phyloP scores from a whole-genome alignment of 2,329 filamentous ascomycete species.

The Nemania bipapillata region DNA sequence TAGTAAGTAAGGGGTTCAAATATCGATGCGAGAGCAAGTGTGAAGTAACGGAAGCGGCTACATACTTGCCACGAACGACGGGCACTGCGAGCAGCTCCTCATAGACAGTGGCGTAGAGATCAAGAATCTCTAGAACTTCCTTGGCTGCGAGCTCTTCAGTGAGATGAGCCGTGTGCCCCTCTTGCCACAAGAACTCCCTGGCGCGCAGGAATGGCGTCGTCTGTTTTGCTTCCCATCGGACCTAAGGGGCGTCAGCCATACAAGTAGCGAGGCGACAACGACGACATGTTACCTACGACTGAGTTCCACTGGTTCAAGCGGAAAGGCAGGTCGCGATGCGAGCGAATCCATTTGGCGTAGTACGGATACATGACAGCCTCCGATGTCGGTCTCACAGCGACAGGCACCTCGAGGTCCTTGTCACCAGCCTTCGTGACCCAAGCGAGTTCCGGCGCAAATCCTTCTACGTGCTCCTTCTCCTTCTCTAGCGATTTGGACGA shows the following conservation, averaged over 20 bases:
- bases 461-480: slow-evolving; percentile 52
- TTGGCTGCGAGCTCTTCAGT: slow-evolving; percentile 82
- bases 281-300: slow-evolving; percentile 9
- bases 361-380: slow-evolving; percentile 61
- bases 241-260: slow-evolving; percentile 41
- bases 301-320: slow-evolving; percentile 63
- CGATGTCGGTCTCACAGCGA: slow-evolving; percentile 74
- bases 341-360: slow-evolving; percentile 73
- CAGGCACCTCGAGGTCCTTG: slow-evolving; percentile 85
- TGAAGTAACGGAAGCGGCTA: neutral
- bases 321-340: slow-evolving; percentile 91
- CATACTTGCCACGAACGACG: slow-evolving; percentile 79
- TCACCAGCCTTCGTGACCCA: slow-evolving; percentile 92
- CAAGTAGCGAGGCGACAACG: neutral
- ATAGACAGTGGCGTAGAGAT: slow-evolving; percentile 91
- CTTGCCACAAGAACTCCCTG: slow-evolving; percentile 97
- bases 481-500: slow-evolving; percentile 85
- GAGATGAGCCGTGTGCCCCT: slow-evolving; percentile 90
- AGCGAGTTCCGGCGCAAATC: slow-evolving; percentile 93
- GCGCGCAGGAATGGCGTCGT: slow-evolving; percentile 87
- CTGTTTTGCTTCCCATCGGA: slow-evolving; percentile 98
- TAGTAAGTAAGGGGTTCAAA: neutral
- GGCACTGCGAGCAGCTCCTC: slow-evolving; percentile 92
- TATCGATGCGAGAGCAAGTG: neutral
- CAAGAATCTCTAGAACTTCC: slow-evolving; percentile 92